Evolutionary conservation across 345 rosid genomes (phyloP), one percentile per base, ranked within the genome.

Genomic region (Atalantia buxifolia): DNA sequence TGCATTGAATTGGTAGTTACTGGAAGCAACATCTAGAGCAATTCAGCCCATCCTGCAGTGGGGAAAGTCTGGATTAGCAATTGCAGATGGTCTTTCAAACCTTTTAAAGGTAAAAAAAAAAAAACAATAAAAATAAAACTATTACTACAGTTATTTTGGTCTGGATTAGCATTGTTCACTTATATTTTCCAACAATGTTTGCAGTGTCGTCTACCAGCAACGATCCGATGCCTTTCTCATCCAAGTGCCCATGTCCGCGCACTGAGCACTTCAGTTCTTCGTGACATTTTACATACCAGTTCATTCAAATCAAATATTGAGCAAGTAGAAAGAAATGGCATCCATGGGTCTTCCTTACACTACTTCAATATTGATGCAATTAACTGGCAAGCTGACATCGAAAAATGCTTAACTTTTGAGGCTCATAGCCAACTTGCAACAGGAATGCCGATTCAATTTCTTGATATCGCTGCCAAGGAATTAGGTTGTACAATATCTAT

Each of bases 1-100:
- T 74, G 63, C 59, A 6, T 35, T 72, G 75, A 67, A 56, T 77
- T 84, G 75, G 75, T 90, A 95, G 99, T 87, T 93, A 84, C 89
- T 95, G 64, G 99, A 95, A 90, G 99, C 97, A 56, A 95, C 97
- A 3, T 96, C 99, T 64, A 88, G 98, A 86, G 99, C 98, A 79
- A 90, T 95, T 82, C 92, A 87, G 76, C 92, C 90, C 0, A 90
- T 93, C 66, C 81, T 92, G 78, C 83, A 88, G 68, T 95, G 97
- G 94, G 99, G 98, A 36, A 92, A 94, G 72, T 90, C 98, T 55
- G 99, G 98, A 64, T 70, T 92, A 71, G 94, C 94, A 22, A 91
- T 95, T 21, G 98, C 92, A 1, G 97, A 93, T 74, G 99, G 99
- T 50, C 93, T 95, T 79, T 90, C 97, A 56, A 93, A 95, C 83